Evolutionary conservation across 164 flowering plant species (phyloP), one percentile per base, ranked within the genome.

Genomic region (Annona cherimola): DNA sequence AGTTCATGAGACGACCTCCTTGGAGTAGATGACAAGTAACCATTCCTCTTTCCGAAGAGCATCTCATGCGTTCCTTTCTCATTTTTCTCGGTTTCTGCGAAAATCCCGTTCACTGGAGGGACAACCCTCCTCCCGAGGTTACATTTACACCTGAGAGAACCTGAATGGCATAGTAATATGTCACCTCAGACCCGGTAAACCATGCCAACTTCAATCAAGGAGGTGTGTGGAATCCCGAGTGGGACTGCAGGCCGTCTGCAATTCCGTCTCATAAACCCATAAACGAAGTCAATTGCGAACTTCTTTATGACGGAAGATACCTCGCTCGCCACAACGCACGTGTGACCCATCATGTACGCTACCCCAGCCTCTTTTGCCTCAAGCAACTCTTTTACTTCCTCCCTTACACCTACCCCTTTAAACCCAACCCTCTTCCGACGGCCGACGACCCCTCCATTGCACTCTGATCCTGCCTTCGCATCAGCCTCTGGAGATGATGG

Each of bases 201-300:
- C 90, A 87, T 81, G 4, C 90, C 90, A 8, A 86, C 94, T 76
- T 87, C 89, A 6, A 89, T 80, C 76, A 81, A 66, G 4, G 86
- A 82, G 7, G 81, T 78, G 69, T 85, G 88, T 0, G 94, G 90
- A 12, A 86, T 74, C 39, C 81, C 75, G 18, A 86, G 85, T 0
- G 84, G 80, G 39, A 75, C 78, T 5, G 90, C 77, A 39, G 91
- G 84, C 6, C 81, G 69, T 70, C 94, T 75, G 73, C 84, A 80
- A 61, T 88, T 87, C 75, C 75, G 79, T 14, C 88, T 76, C 26
- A 87, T 74, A 75, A 89, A 88, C 60, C 80, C 80, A 60, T 88
- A 89, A 0, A 80, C 83, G 9, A 80, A 45, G 68, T 87, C 69
- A 5, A 89, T 83, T 0, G 73, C 82, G 71, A 86, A 46, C 77